Conservation (phyloP, 371 early-diverging fungal species). For the Dipsacomyces acuminosporus region DNA sequence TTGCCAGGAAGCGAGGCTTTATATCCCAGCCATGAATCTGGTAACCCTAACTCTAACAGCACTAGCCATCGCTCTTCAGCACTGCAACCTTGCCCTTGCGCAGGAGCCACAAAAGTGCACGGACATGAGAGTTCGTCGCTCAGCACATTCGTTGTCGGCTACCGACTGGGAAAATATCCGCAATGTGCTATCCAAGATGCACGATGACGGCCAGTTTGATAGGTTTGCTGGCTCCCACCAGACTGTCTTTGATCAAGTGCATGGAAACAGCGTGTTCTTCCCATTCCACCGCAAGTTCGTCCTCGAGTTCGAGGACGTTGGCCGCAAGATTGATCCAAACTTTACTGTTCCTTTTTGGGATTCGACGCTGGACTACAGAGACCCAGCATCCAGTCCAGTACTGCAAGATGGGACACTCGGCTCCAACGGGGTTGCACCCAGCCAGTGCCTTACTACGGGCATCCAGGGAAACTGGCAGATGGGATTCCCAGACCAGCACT, state of each 20-base stretch:
- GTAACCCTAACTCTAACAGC: too few relatives aligned
- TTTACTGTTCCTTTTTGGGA: slow-evolving; percentile 49
- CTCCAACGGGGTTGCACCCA: slow-evolving; percentile 34
- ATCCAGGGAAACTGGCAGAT: slow-evolving; percentile 26
- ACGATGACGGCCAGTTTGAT: slow-evolving; percentile 33
- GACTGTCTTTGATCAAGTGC: slow-evolving; percentile 32
- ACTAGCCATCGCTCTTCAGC: background rate
- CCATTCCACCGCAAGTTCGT: slow-evolving; percentile 49
- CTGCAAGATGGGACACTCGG: slow-evolving; percentile 29
- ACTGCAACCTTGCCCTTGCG: slow-evolving; percentile 1
- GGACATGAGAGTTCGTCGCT: slow-evolving; percentile 32
- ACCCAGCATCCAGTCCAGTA: slow-evolving; percentile 38
- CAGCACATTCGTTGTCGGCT: slow-evolving; percentile 40
- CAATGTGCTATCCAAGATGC: slow-evolving; percentile 25
- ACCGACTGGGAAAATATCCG: slow-evolving; percentile 39
- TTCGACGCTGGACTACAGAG: slow-evolving; percentile 34
- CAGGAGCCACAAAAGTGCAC: slow-evolving; percentile 25
- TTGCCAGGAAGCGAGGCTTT: too few relatives aligned
- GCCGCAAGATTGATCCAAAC: slow-evolving; percentile 36
- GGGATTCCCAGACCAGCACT: slow-evolving; percentile 36
- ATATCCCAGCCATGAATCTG: too few relatives aligned
- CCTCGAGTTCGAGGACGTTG: slow-evolving; percentile 45
- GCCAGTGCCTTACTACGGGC: slow-evolving; percentile 27
- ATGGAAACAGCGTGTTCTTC: slow-evolving; percentile 44
- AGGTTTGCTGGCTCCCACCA: slow-evolving; percentile 43